phyloP scores from a whole-genome alignment of 1,284 basidiomycete species.

The Xerocomus minutiporus region DNA sequence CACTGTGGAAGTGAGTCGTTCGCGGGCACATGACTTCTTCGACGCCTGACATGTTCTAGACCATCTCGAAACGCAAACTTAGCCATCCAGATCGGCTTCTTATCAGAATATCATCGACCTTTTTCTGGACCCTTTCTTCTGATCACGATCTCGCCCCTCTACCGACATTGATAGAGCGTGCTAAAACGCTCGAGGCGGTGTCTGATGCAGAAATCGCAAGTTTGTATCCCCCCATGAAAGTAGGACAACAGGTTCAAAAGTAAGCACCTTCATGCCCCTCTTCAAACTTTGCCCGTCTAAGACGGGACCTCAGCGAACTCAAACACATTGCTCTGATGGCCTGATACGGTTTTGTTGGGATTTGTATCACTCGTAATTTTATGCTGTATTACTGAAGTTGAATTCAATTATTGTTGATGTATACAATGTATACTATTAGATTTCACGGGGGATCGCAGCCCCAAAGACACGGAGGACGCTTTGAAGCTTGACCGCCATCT shows the following conservation, averaged over 20 bases:
- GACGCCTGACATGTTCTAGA: conserved; percentile 38
- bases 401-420: conserved; percentile 23
- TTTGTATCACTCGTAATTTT: not conserved
- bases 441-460: conserved; percentile 18
- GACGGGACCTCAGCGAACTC: conserved; percentile 55
- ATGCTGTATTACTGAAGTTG: conserved; percentile 26
- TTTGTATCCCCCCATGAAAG: conserved; percentile 76
- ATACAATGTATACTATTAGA: conserved; percentile 10
- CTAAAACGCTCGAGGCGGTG: conserved; percentile 38
- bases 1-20: conserved; percentile 57
- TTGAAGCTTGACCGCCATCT: conserved; percentile 83
- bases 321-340: conserved; percentile 79
- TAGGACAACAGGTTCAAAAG: conserved; percentile 83
- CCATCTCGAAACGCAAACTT: conserved; percentile 57
- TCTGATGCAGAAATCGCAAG: conserved; percentile 39
- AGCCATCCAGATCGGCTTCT: conserved; percentile 70
- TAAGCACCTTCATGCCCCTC: conserved; percentile 36
- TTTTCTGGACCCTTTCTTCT: conserved; percentile 90
- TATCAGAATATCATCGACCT: conserved; percentile 89
- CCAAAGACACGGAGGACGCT: conserved; percentile 66
- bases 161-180: conserved; percentile 46
- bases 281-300: conserved; percentile 6
- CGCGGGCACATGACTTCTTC: not conserved
- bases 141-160: conserved; percentile 73
- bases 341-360: conserved; percentile 27